Base-by-base conservation (phyloP, 2,329 filamentous ascomycete genomes). In the Xylariaceae sp. region DNA sequence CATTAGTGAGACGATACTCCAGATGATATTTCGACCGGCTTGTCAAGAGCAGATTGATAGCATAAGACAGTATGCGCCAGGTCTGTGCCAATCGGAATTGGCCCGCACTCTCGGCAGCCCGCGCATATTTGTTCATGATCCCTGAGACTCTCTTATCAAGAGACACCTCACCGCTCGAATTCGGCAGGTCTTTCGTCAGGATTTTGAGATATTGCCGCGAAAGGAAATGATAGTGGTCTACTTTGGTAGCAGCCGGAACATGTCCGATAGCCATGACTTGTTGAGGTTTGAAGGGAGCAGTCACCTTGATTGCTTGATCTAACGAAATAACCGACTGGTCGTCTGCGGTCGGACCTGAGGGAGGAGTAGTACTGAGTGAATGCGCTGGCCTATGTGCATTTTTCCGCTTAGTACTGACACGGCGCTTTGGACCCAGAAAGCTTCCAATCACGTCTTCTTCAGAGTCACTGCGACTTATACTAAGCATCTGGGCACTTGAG, bases 261-360 rank as follows among this genome's bases (percentile, higher is more conserved):
- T 73, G 79, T 0, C 82, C 83, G 41, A 84, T 77, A 0, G 81
- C 80, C 80, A 86, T 85, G 12, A 80, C 74, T 62, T 86, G 83
- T 59, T 83, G 81, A 0, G 80, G 74, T 56, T 75, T 80, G 67
- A 81, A 86, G 2, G 74, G 67, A 0, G 80, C 81, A 0, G 81
- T 83, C 3, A 81, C 69, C 50, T 76, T 78, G 49, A 86, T 76
- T 1, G 80, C 78, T 56, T 83, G 77, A 27, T 85, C 82, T 4
- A 86, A 70, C 0, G 74, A 71, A 58, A 86, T 72, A 2, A 75
- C 70, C 8, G 35, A 11, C 31, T 72, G 70, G 43, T 78, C 74
- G 29, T 73, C 71, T 19, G 71, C 62, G 6, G 69, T 64, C 57
- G 62, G 60, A n/a, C 69, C 71, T 0, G 75, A 76, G 0, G 80